Evolutionary conservation across 1,284 basidiomycete species (phyloP).

Genomic region (Lentinus polychrous): DNA sequence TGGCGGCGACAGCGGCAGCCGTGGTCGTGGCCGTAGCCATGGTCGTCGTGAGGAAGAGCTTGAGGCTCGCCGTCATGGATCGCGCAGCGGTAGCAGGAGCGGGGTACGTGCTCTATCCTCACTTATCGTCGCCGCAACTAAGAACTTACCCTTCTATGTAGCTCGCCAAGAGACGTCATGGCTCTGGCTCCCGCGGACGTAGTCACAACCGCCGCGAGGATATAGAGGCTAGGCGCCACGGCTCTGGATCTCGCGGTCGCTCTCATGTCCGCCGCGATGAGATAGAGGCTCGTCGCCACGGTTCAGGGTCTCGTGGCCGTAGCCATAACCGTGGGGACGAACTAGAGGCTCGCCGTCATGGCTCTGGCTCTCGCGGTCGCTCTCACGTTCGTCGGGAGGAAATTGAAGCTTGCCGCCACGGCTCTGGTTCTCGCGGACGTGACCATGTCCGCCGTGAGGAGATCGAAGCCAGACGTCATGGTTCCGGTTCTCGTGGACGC

Average conservation of each 20-base stretch:
- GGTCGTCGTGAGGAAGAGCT: conserved; percentile 6
- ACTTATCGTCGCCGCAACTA: no score
- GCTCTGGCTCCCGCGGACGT: conserved; percentile 9
- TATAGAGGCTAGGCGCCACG: conserved; percentile 7
- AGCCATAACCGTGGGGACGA: not conserved
- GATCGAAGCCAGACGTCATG: conserved; percentile 6
- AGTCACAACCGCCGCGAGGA: conserved; percentile 7
- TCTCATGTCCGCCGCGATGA: conserved; percentile 1
- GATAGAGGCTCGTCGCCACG: conserved; percentile 4
- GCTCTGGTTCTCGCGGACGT: conserved; percentile 13
- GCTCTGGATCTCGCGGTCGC: not conserved
- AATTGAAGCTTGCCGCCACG: conserved; percentile 12
- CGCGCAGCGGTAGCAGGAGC: no score
- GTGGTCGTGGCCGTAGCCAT: conserved; percentile 14
- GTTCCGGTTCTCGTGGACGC: conserved; percentile 3
- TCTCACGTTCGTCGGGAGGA: conserved; percentile 7
- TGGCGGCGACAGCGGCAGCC: conserved; percentile 16
- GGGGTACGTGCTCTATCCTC: no score
- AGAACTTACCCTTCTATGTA: no score
- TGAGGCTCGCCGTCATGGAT: not conserved
- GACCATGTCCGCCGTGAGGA: conserved; percentile 8
- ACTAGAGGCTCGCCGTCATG: not conserved
- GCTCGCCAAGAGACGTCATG: conserved; percentile 10
- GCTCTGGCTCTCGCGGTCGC: conserved; percentile 4
- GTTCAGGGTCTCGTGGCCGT: conserved; percentile 5